Evolutionary conservation across 768 basidiomycete genomes (phyloP).

Genomic region (Phaeolepiota aurea): DNA sequence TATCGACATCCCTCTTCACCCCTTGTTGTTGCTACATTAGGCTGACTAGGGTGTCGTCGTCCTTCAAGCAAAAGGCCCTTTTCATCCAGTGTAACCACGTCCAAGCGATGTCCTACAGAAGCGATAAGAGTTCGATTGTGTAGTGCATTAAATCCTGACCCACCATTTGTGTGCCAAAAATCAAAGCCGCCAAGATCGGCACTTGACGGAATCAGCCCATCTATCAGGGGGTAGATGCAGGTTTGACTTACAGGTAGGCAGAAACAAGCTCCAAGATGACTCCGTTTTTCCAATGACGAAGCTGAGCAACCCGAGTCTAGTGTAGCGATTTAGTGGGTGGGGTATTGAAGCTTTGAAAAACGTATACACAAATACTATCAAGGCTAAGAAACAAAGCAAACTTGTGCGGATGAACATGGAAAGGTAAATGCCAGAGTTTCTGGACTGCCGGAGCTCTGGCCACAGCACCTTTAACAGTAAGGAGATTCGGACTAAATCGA

Average conservation of each 20-base stretch:
- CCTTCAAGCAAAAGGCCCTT: too few relatives aligned
- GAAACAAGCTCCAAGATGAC: constrained; percentile 6
- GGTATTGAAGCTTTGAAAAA: background rate
- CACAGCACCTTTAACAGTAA: constrained; percentile 9
- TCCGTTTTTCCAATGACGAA: background rate
- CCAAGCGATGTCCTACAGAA: too few relatives aligned
- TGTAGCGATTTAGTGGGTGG: constrained; percentile 3
- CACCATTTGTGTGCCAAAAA: constrained; percentile 14
- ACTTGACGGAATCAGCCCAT: constrained; percentile 4
- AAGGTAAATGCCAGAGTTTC: constrained; percentile 5
- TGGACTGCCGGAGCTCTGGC: constrained; percentile 2
- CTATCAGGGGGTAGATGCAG: background rate
- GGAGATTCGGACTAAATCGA: constrained; percentile 9
- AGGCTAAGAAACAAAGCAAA: constrained; percentile 7
- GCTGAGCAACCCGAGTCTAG: background rate
- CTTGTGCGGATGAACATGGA: constrained; percentile 11
- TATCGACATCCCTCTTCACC: too few relatives aligned
- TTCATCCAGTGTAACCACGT: too few relatives aligned
- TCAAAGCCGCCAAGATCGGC: constrained; percentile 10
- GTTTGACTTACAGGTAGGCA: constrained; percentile 7
- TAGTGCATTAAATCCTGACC: too few relatives aligned
- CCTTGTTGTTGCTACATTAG: too few relatives aligned
- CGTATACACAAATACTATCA: constrained; percentile 2
- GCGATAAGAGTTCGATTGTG: too few relatives aligned
- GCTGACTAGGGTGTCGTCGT: too few relatives aligned